Base-by-base conservation (phyloP, 768 basidiomycete genomes). In the Auriculariales sp. region DNA sequence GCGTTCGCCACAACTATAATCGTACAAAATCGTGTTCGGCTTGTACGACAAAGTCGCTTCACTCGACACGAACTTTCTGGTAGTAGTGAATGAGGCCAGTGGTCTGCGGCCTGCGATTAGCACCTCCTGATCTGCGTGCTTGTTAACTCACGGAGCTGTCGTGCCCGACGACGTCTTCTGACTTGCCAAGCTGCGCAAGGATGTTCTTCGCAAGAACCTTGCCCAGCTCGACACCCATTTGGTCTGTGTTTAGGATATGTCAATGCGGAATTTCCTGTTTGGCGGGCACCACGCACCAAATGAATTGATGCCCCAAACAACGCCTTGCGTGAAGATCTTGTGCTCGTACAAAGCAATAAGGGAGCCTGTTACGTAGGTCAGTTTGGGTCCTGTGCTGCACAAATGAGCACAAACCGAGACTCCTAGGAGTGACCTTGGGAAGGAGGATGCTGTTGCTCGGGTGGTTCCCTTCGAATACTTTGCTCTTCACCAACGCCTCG, bases 191-290 rank as follows among this genome's bases (percentile, higher is more conserved):
- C 65, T 95, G 92, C 2, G 79, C 74, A 47, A 98, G 74, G 59
- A 99, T 98, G 58, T 83, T 84, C 79, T 97, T 98, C 1, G 95
- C 95, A 36, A 99, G 78, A 3, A 93, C 87, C 62, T 98, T 98
- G 51, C 93, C 93, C 49, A 98, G 83, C 66, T 98, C 94, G 56
- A 98, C 94, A 63, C 95, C 95, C 93, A 97, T 95, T 80, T 98
- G 95, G 65, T 98, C 90, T 89, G 58, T 14, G 52, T 46, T 19
- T 1, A 32, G 29, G 9, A 2, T 9, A 14, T 28, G 24, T 25
- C 3, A 12, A 9, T 19, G n/a, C 19, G 25, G 5, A 39, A 48
- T 28, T 28, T 28, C 3, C 46, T 35, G 52, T 52, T 2, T 33
- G 28, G 28, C 24, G 19, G 7, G 35, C 6, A 39, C n/a, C 4